Base-by-base conservation (phyloP, 306 rosid genomes). In the Sphenostylis stenocarpa region DNA sequence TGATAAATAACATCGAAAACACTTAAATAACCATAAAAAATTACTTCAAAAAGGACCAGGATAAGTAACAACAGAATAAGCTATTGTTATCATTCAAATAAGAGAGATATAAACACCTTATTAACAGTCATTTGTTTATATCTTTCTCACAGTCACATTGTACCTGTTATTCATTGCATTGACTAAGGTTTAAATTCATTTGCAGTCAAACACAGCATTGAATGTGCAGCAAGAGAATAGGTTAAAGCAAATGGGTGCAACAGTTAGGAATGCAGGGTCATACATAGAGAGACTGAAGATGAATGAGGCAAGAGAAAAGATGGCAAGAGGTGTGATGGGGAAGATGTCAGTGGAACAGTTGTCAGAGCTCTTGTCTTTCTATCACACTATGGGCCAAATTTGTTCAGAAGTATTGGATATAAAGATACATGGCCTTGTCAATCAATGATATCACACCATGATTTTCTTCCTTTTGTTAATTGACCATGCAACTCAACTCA, bases 211-310 rank as follows among this genome's bases (percentile, higher is more conserved):
- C 83, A 91, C 89, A 36, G 96, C 91, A 3, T 70, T 94, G 86
- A 94, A 91, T 57, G 78, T 81, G 67, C 96, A 90, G n/a, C 97
- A 94, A 83, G 93, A 92, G 76, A 90, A 87, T 0, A 89, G 97
- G 80, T 26, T 94, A 39, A 94, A 92, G 90, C 96, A 91, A 81
- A 90, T 94, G 96, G 98, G 98, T 3, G 98, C 98, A 85, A 94
- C 98, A 38, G 96, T 94, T 24, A 94, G 97, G 77, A 92, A 91
- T 84, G 90, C 84, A 38, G 89, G 94, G 2, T 90, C 93, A 11
- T 94, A 91, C 81, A 80, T 81, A 60, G 88, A 81, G 83, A 87
- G 77, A 75, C 6, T 92, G 85, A 88, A 87, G 81, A 38, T 87
- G 72, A 88, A 88, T 29, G 97, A 88, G 79, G 86, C 84, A 67